A percentile compares a stretch with the other conserved stretches of the same genome.
Conservation (phyloP, 257 asterid genomes). For the Nicotiana noctiflora region DNA sequence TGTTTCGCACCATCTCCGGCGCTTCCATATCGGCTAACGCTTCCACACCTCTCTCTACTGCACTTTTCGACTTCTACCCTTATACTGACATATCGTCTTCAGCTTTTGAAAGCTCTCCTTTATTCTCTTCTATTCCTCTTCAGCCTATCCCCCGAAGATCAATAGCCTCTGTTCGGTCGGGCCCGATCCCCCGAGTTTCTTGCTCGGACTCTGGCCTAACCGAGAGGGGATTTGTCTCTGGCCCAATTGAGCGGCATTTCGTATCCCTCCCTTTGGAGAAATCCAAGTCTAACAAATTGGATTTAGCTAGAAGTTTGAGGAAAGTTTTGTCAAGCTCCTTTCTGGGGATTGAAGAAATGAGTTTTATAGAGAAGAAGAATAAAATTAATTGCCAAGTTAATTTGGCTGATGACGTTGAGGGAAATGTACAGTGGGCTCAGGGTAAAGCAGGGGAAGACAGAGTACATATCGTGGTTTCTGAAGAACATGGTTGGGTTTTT, state of each 20-base stretch:
- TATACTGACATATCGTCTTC: conserved; percentile 48
- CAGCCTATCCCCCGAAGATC: conserved; percentile 47
- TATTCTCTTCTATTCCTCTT: conserved; percentile 74
- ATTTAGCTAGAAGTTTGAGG: conserved; percentile 39
- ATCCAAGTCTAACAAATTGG: conserved; percentile 60
- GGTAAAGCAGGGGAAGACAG: conserved; percentile 95
- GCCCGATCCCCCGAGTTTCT: conserved; percentile 41
- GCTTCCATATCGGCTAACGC: conserved; percentile 81
- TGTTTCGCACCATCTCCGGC: conserved; percentile 20
- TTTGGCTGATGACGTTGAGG: conserved; percentile 47
- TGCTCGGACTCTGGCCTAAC: conserved; percentile 51
- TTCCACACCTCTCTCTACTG: conserved; percentile 56
- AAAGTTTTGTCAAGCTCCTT: conserved; percentile 31
- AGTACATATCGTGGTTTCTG: conserved; percentile 69
- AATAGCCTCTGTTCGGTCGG: conserved; percentile 33
- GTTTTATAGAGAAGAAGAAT: too few relatives aligned
- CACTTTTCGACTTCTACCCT: conserved; percentile 30
- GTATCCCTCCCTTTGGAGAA: conserved; percentile 70
- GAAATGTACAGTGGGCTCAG: conserved; percentile 86
- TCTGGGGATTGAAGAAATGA: too few relatives aligned
- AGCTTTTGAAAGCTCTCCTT: conserved; percentile 74
- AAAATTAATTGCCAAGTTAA: conserved; percentile 24
- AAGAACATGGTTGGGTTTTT: conserved; percentile 77
- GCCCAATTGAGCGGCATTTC: conserved; percentile 77
- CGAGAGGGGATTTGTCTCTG: conserved; percentile 69